Evolutionary conservation across 306 rosid species (phyloP).

Genomic region (Pyrus betulifolia): DNA sequence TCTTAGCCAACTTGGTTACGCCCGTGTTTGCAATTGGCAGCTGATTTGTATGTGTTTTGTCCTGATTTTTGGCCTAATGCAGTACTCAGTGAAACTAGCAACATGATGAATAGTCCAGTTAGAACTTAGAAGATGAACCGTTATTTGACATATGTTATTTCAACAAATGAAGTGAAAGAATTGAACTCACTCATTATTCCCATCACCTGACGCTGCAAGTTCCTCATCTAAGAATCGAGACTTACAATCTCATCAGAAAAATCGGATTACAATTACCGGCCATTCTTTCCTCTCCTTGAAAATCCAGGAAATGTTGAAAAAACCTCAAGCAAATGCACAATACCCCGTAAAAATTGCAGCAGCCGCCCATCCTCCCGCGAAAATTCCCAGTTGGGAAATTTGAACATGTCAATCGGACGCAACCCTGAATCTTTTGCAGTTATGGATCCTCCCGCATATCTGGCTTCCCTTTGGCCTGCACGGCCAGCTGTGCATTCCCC

Average conservation of each 20-base stretch:
- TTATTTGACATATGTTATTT: not conserved
- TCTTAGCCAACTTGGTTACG: too few species aligned
- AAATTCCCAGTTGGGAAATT: not conserved
- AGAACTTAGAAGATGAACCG: not conserved
- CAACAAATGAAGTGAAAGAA: not conserved
- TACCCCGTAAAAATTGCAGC: constrained; percentile 4
- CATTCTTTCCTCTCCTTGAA: constrained; percentile 8
- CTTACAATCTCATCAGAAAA: not conserved
- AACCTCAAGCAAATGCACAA: constrained; percentile 19
- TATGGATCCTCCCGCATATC: constrained; percentile 74
- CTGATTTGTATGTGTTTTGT: not conserved
- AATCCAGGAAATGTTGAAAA: constrained; percentile 6
- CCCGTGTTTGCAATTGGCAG: too few species aligned
- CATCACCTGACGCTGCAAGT: not conserved
- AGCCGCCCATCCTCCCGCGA: not conserved
- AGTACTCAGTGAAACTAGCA: not conserved
- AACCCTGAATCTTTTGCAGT: constrained; percentile 15
- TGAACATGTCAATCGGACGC: not conserved
- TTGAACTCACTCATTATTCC: not conserved
- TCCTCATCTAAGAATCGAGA: not conserved
- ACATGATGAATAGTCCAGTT: not conserved
- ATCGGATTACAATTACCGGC: constrained; percentile 9
- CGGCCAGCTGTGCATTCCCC: constrained; percentile 82
- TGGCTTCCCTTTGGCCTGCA: constrained; percentile 70
- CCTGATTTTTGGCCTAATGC: too few species aligned